These are phyloP conservation scores for Potentilla sterilis DNA, from an alignment of 306 rosid species.

Conservation along the genomic window DNA sequence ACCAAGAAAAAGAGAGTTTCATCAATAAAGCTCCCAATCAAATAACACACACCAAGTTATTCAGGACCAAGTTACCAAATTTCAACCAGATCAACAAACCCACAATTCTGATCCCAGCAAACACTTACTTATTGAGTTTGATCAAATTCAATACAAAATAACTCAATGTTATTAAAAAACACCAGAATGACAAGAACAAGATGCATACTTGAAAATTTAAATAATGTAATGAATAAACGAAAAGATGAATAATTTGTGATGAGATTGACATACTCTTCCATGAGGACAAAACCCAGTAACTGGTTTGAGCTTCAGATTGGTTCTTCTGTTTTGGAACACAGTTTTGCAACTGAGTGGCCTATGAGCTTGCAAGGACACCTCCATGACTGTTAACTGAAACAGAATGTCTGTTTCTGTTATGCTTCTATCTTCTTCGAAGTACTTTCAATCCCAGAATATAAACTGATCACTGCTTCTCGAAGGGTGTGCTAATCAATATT, in stretches of 20 bases:
- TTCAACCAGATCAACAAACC: constrained; percentile 3
- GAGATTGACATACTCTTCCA: constrained; percentile 28
- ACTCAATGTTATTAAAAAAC: background rate
- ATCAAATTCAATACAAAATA: constrained; percentile 17
- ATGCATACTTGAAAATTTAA: background rate
- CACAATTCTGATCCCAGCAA: background rate
- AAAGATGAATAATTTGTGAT: constrained; percentile 32
- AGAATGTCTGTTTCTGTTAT: background rate
- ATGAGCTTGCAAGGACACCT: constrained; percentile 44
- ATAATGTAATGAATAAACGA: background rate
- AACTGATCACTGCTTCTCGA: background rate
- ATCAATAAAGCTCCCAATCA: constrained; percentile 13
- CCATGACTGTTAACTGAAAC: constrained; percentile 33
- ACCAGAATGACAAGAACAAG: background rate
- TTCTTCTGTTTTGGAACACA: constrained; percentile 32
- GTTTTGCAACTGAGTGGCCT: constrained; percentile 39
- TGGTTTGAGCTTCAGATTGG: constrained; percentile 39
- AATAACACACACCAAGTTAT: background rate
- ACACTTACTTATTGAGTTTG: constrained; percentile 4
- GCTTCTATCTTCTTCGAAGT: constrained; percentile 14
- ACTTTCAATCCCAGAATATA: background rate
- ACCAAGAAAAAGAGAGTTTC: background rate
- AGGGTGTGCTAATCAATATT: constrained; percentile 15
- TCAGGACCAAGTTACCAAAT: background rate
- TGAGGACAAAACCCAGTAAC: constrained; percentile 38